A percentile compares a stretch with the other conserved stretches of the same genome.
phyloP scores from a whole-genome alignment of 2,329 filamentous ascomycete species.

The Fusarium buxicola region DNA sequence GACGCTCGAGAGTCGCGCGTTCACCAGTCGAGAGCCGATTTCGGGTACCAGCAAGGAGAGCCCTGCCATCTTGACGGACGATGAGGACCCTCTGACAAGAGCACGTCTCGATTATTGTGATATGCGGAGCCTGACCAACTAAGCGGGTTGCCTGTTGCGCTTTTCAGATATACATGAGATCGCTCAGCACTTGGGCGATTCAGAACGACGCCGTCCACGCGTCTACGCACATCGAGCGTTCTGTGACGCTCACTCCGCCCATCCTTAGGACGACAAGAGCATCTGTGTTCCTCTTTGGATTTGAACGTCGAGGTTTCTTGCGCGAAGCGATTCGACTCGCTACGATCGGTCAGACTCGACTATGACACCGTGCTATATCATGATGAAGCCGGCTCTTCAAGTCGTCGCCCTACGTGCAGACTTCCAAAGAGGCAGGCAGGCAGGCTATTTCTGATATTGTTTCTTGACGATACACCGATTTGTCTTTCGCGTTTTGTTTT shows the following conservation, averaged over 20 bases:
- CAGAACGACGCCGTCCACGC: neutral
- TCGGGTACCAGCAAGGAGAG: constrained; percentile 67
- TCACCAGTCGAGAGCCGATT: constrained; percentile 75
- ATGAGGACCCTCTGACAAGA: constrained; percentile 62
- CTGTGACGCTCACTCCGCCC: neutral
- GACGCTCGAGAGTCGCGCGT: constrained; percentile 68
- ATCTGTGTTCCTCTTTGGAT: neutral
- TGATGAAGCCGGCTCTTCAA: neutral
- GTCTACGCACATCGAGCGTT: constrained; percentile 7
- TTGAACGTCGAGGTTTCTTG: neutral
- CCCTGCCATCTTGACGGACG: constrained; percentile 66
- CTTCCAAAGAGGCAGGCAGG: neutral
- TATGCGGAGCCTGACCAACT: constrained; percentile 54
- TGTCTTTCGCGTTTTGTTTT: constrained; percentile 5
- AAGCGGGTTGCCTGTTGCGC: constrained; percentile 32
- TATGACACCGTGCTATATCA: constrained; percentile 4
- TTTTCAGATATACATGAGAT: constrained; percentile 48
- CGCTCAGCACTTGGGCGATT: constrained; percentile 39
- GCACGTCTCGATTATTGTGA: constrained; percentile 59
- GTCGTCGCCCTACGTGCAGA: neutral
- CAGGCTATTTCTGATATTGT: constrained; percentile 13
- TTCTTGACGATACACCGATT: constrained; percentile 1
- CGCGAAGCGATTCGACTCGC: constrained; percentile 1
- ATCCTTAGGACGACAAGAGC: neutral
- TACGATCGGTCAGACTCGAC: neutral